A percentile compares a stretch with the other conserved stretches of the same genome.
These are phyloP conservation scores for Novymonas esmeraldas DNA, from an alignment of 208 protist species.

Conservation along the genomic window DNA sequence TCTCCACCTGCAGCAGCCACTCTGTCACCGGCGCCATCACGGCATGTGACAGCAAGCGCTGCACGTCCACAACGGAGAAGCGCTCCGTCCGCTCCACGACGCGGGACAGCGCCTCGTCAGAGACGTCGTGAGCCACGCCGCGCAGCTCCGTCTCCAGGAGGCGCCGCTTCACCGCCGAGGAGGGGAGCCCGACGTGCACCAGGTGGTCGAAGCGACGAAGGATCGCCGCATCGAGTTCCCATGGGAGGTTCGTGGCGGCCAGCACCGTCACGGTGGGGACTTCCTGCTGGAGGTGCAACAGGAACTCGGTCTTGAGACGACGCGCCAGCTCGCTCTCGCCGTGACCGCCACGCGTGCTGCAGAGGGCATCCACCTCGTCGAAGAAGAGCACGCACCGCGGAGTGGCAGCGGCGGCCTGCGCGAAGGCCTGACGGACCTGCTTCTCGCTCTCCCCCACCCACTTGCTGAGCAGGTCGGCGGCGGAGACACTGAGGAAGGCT, in stretches of 20 bases:
- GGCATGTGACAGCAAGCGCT: conserved; percentile 88
- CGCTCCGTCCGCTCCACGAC: conserved; percentile 58
- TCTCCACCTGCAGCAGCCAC: conserved; percentile 69
- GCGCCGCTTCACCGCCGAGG: conserved; percentile 24
- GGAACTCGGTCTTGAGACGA: conserved; percentile 99
- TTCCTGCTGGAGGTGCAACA: conserved; percentile 93
- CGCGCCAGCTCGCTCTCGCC: conserved; percentile 90
- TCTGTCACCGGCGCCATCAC: conserved; percentile 93
- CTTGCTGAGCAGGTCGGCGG: conserved; percentile 95
- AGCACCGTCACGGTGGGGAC: conserved; percentile 71
- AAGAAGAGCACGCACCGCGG: conserved; percentile 91
- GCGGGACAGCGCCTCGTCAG: conserved; percentile 35
- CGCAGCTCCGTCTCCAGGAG: conserved; percentile 42
- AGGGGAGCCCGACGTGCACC: conserved; percentile 86
- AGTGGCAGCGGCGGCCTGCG: conserved; percentile 43
- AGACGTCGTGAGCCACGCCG: conserved; percentile 44
- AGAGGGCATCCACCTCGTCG: conserved; percentile 95
- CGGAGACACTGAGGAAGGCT: conserved; percentile 95
- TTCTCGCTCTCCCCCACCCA: conserved; percentile 98
- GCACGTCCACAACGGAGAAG: conserved; percentile 94
- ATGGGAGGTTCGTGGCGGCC: conserved; percentile 93
- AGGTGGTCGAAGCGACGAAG: conserved; percentile 89
- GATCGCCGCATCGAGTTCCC: conserved; percentile 90
- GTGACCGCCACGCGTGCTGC: conserved; percentile 62
- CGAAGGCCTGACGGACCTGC: conserved; percentile 95